phyloP scores from a whole-genome alignment of 257 asterid species.

The Solanum ossicruentum region DNA sequence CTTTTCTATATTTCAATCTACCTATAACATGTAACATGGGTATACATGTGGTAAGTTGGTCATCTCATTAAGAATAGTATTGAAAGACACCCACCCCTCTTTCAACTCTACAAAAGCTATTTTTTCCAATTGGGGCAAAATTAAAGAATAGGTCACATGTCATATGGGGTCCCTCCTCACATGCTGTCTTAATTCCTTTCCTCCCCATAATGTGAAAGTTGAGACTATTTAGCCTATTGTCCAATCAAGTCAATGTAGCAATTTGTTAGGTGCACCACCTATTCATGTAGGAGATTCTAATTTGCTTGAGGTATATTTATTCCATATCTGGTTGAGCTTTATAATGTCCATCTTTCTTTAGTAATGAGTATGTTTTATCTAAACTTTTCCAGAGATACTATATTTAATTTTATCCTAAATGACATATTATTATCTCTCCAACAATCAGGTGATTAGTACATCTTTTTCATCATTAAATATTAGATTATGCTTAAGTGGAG shows the following conservation, averaged over 20 bases:
- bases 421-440: background rate
- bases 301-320: background rate
- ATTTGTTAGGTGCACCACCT: background rate
- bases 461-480: background rate
- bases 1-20: background rate
- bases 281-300: background rate
- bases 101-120: background rate
- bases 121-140: constrained; percentile 9
- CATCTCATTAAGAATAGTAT: constrained; percentile 13
- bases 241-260: background rate
- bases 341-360: no score
- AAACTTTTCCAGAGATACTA: background rate
- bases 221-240: background rate
- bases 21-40: constrained; percentile 26
- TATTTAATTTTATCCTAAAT: background rate
- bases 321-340: background rate
- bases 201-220: constrained; percentile 8
- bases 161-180: constrained; percentile 39
- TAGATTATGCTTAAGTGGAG: background rate
- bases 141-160: constrained; percentile 22
- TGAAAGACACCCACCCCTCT: background rate
- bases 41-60: constrained; percentile 32
- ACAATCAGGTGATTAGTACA: background rate
- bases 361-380: background rate
- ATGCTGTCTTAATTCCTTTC: constrained; percentile 17